A percentile compares a stretch with the other conserved stretches of the same genome.
Evolutionary conservation across 148 eudicot species (phyloP).

Genomic region (Pouteria glomerata): DNA sequence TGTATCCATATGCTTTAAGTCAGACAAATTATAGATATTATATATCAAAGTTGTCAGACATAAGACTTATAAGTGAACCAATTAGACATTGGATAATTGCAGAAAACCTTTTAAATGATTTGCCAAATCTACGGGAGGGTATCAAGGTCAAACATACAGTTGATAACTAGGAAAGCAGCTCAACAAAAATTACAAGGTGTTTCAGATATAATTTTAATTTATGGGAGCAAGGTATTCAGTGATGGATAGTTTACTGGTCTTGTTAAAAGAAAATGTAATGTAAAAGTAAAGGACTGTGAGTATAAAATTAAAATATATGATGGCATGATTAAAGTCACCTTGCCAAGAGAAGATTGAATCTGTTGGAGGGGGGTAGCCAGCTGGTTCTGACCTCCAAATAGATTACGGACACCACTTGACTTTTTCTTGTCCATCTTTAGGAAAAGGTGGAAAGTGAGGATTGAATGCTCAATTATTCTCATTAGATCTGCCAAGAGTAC

Average conservation of each 20-base stretch:
- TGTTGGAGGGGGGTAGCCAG: constrained; percentile 74
- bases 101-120: background rate
- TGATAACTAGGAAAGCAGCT: background rate
- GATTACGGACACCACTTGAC: constrained; percentile 46
- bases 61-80: too few species aligned
- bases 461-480: constrained; percentile 56
- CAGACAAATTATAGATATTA: too few species aligned
- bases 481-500: constrained; percentile 70
- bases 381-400: constrained; percentile 69
- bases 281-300: too few species aligned
- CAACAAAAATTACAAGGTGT: background rate
- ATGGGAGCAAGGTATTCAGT: too few species aligned
- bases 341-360: constrained; percentile 67
- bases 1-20: too few species aligned
- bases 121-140: background rate
- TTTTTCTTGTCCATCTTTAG: constrained; percentile 85
- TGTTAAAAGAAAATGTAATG: too few species aligned
- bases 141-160: background rate
- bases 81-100: too few species aligned
- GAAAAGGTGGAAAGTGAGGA: constrained; percentile 68
- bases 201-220: too few species aligned
- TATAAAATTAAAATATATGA: background rate
- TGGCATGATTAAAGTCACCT: constrained; percentile 29
- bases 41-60: too few species aligned
- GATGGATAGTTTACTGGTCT: too few species aligned